Base-by-base conservation (phyloP, 257 asterid genomes). In the Gynochthodes officinalis region DNA sequence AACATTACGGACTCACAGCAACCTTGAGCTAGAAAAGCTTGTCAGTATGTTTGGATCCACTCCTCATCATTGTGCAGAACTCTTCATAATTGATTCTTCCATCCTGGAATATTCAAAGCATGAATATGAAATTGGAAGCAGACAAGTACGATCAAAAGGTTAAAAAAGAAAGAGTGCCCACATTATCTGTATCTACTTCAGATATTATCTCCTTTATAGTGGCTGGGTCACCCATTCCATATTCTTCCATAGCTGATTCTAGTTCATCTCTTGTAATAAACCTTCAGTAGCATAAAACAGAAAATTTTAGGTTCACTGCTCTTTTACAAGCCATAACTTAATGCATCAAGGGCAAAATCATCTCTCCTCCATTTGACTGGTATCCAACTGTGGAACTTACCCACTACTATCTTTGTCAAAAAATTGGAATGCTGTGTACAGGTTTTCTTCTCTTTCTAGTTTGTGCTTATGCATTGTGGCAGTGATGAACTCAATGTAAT, bases 391-490 rank as follows among this genome's bases (percentile, higher is more conserved):
- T 30, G 49, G 46, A 48, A 68, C 90, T 75, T 76, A 89, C 97
- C 97, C 98, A 23, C 98, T 92, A 14, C 79, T 69, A 64, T 92
- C 98, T 81, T 86, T 90, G 52, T 92, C 98, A n/a, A 92, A 90
- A 80, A 81, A 82, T 77, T 78, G 90, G 76, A 92, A 92, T 48
- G 98, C 98, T 74, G 84, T 89, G 81, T 82, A 85, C 5, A 92
- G 85, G 69, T 90, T 84, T 71, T 92, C 98, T 32, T 88, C 97
- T 55, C 85, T 86, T 82, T 90, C 98, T 58, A 92, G 83, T 84
- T 89, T 90, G 88, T 90, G 89, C 81, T 88, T 86, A 78, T 90
- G 96, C 98, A 92, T 92, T 63, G 98, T 92, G 42, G 97, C 97
- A 0, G 97, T 92, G 61, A 90, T 84, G 83, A 92, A 92, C 84